These are phyloP conservation scores for Cyberlindnera maritima DNA, from an alignment of 805 yeast species.

Conservation along the genomic window DNA sequence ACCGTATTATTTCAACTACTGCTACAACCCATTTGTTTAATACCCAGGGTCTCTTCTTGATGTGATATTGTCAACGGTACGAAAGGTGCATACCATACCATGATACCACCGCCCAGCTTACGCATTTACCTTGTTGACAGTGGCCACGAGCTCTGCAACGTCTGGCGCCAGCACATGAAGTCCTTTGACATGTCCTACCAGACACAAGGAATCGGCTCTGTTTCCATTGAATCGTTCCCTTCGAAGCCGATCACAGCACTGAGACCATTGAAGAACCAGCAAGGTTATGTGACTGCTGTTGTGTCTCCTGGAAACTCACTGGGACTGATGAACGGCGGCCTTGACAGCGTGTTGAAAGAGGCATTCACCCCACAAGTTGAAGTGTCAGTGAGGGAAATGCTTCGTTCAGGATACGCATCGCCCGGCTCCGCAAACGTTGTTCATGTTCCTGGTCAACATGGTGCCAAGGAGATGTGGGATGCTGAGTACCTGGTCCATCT, in stretches of 20 bases:
- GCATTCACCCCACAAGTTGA: slow-evolving; percentile 23
- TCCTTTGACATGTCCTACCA: slow-evolving; percentile 2
- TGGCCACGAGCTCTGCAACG: not conserved
- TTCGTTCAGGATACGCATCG: slow-evolving; percentile 27
- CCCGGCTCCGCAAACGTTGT: slow-evolving; percentile 3
- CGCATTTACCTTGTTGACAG: not conserved
- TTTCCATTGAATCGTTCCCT: not conserved
- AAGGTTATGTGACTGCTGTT: slow-evolving; percentile 22
- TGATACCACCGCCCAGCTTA: not conserved
- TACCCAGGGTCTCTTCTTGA: not conserved
- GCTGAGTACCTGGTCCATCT: slow-evolving; percentile 34
- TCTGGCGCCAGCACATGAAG: slow-evolving; percentile 1
- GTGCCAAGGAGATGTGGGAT: slow-evolving; percentile 24
- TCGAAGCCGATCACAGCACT: not conserved
- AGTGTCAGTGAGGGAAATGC: slow-evolving; percentile 25
- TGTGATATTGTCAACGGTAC: no score
- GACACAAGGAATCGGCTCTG: not conserved
- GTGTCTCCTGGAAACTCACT: slow-evolving; percentile 41
- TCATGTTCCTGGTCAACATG: slow-evolving; percentile 1
- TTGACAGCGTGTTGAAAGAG: slow-evolving; percentile 35
- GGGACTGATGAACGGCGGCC: slow-evolving; percentile 41
- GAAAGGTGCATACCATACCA: not conserved
- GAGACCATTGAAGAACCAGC: not conserved
- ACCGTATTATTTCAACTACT: no score
- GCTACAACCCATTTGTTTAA: no score